phyloP scores from a whole-genome alignment of 2,329 filamentous ascomycete genomes.

The Aspergillus sp. region DNA sequence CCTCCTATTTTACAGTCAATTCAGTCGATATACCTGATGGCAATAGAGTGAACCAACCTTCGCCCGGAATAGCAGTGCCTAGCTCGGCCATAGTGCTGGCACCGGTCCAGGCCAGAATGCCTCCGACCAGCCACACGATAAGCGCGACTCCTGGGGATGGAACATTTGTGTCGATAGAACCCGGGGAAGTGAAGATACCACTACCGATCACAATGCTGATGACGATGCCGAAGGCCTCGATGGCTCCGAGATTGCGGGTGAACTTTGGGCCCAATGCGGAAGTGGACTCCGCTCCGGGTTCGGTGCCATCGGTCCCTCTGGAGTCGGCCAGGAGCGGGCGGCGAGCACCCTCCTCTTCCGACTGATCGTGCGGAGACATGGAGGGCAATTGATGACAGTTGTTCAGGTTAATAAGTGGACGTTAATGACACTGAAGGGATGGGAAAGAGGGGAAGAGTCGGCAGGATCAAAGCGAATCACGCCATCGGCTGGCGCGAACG shows the following conservation, averaged over 20 bases:
- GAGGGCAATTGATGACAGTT: background rate
- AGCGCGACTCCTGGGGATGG: conserved; percentile 20
- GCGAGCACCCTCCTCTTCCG: background rate
- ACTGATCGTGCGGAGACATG: background rate
- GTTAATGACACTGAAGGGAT: background rate
- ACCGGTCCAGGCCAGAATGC: conserved; percentile 21
- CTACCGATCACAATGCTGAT: conserved; percentile 26
- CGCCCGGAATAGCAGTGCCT: conserved; percentile 21
- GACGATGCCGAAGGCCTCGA: conserved; percentile 23
- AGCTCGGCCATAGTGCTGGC: conserved; percentile 23
- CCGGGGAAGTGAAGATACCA: conserved; percentile 20
- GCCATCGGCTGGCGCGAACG: background rate
- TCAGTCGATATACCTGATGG: too few species aligned
- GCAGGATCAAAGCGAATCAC: background rate
- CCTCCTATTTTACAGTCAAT: conserved; percentile 1
- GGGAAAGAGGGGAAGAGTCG: background rate
- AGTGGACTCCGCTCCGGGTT: background rate
- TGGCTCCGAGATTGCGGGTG: conserved; percentile 18
- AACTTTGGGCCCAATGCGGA: conserved; percentile 5
- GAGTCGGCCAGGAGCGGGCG: background rate
- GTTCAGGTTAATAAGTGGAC: background rate
- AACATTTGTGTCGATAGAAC: conserved; percentile 22
- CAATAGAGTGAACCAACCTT: conserved; percentile 9
- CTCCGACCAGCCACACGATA: conserved; percentile 21
- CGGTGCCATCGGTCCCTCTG: background rate